Conservation (phyloP, 306 rosid species). For the Trifolium dubium region DNA sequence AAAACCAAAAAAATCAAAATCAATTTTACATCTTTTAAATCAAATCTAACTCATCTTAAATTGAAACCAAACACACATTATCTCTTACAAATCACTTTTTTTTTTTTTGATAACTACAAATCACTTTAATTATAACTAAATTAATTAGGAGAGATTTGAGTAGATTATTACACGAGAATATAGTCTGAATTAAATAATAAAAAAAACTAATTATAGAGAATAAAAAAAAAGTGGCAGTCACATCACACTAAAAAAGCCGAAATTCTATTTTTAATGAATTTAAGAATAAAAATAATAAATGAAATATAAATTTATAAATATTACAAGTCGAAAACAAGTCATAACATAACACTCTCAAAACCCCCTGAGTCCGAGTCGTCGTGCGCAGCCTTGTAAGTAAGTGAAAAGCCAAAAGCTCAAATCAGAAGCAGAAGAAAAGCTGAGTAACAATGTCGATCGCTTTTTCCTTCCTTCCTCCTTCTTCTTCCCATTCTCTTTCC, state of each 20-base stretch:
- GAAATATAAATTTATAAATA: neutral
- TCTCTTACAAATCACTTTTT: neutral
- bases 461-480: constrained; percentile 47
- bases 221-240: neutral
- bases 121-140: neutral
- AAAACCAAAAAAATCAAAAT: no score
- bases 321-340: constrained; percentile 10
- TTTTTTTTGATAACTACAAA: no score
- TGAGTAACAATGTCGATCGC: constrained; percentile 67
- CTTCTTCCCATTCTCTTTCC: constrained; percentile 38
- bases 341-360: neutral
- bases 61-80: no score
- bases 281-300: neutral
- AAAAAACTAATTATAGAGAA: neutral
- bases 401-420: neutral
- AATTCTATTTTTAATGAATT: neutral
- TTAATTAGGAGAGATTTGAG: neutral
- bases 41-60: no score
- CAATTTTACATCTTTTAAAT: no score
- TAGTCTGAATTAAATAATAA: neutral
- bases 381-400: neutral
- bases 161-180: neutral
- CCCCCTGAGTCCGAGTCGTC: neutral
- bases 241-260: neutral
- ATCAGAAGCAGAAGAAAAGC: neutral